Conservation (phyloP, 2,329 filamentous ascomycete species). For the Penicillium fuscoglaucum region DNA sequence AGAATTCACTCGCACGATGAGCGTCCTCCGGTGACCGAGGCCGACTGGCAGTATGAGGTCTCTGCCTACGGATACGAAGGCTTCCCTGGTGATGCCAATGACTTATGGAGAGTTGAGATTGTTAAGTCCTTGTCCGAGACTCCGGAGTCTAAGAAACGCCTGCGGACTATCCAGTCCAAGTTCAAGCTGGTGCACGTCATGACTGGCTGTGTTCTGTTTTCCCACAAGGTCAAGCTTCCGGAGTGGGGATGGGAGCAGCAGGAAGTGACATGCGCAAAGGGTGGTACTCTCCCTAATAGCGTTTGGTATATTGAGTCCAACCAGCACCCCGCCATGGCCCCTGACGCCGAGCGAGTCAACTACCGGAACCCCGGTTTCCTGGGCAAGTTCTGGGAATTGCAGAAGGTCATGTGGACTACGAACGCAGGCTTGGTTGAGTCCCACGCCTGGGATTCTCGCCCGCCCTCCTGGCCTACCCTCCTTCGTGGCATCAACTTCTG, state of each 20-base stretch:
- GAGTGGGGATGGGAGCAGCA: constrained; percentile 98
- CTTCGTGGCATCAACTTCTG: constrained; percentile 98
- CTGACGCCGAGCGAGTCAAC: constrained; percentile 87
- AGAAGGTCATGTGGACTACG: constrained; percentile 98
- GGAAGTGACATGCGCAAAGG: constrained; percentile 94
- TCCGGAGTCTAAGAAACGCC: constrained; percentile 72
- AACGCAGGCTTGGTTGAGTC: constrained; percentile 96
- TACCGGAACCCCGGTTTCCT: constrained; percentile 94
- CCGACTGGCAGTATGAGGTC: constrained; percentile 92
- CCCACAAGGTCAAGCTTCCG: constrained; percentile 97
- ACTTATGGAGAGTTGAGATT: constrained; percentile 93
- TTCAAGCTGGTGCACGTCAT: constrained; percentile 94
- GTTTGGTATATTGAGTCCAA: constrained; percentile 97
- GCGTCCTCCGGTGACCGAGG: constrained; percentile 79
- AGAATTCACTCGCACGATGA: constrained; percentile 94
- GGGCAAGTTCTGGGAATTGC: constrained; percentile 95
- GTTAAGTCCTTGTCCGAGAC: constrained; percentile 84
- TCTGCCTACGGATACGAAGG: constrained; percentile 97
- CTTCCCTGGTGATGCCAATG: constrained; percentile 95
- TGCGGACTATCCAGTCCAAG: constrained; percentile 94
- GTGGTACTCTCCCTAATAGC: constrained; percentile 91
- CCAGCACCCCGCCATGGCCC: constrained; percentile 72
- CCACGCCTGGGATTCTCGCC: constrained; percentile 96
- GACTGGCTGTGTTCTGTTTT: constrained; percentile 95
- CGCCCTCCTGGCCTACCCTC: constrained; percentile 87